Base-by-base conservation (phyloP, 2,329 filamentous ascomycete species). In the Pseudogymnoascus sp. region DNA sequence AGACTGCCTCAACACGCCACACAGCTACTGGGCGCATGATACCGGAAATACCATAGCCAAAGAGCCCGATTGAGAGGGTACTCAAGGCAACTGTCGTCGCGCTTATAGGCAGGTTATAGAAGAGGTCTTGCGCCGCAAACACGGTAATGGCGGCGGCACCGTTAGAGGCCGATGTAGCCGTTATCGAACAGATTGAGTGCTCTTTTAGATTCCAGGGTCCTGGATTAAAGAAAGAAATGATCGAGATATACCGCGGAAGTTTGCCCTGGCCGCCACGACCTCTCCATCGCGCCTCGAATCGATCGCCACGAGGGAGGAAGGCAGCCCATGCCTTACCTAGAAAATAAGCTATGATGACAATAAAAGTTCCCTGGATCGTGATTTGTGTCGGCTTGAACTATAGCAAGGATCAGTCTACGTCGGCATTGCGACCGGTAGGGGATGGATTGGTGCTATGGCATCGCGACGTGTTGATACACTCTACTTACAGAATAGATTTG, bases 321-420 rank as follows among this genome's bases (percentile, higher is more conserved):
- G 66, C 63, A 0, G 78, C 72, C 76, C 74, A 80, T 3, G 70
- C 75, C 7, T 77, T 78, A 7, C 81, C 81, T 1, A 77, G 57
- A 56, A 82, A 82, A 69, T 82, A 82, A 10, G 78, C 77, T 48
- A 83, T 80, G 38, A 83, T 74, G 4, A 81, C 79, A 58, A 82
- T 80, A 59, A 82, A 82, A 0, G 79, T 82, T 35, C 79, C 79
- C 13, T 74, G 73, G 15, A 82, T 77, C 2, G 72, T 73, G 34
- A 78, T 67, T 0, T 35, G 2, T 0, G 79, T 82, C 0, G 79
- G 79, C 73, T 82, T 81, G 68, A 79, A 82, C 77, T 81, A 39
- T 7, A 35, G 10, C 35, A 18, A 23, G 9, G 8, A 13, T 65
- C 41, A 64, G 63, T 35, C 15, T 58, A 23, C 45, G 28, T 38